A percentile compares a stretch with the other conserved stretches of the same genome.
phyloP scores from a whole-genome alignment of 2,329 filamentous ascomycete species.

The Trichoderma aggressivum region DNA sequence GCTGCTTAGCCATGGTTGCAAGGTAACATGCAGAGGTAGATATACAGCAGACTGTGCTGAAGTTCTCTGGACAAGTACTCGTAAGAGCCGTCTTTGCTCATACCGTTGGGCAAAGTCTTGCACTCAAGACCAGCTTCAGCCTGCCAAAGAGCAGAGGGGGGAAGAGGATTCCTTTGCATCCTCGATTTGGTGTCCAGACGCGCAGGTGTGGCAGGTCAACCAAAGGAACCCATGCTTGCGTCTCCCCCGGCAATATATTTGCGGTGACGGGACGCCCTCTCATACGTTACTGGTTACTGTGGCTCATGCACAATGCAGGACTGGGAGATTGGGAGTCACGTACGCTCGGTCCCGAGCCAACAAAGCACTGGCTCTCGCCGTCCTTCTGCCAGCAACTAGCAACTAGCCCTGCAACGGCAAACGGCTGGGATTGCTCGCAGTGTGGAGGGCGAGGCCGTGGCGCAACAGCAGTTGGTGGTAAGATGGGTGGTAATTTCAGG shows the following conservation, averaged over 20 bases:
- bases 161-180: not conserved
- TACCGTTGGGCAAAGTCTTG: not conserved
- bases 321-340: not conserved
- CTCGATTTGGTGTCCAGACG: not conserved
- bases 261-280: not conserved
- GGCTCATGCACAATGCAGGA: not conserved
- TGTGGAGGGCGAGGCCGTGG: not conserved
- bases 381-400: not conserved
- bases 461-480: slow-evolving; percentile 1
- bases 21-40: not conserved
- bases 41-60: not conserved
- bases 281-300: not conserved
- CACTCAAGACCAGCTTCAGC: not conserved
- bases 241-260: not conserved
- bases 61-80: not conserved
- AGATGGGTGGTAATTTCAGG: slow-evolving; percentile 14
- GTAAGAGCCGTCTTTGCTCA: not conserved
- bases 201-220: not conserved
- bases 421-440: not conserved
- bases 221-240: not conserved
- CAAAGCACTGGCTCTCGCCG: not conserved
- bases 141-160: not conserved
- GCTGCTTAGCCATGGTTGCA: not conserved
- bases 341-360: not conserved
- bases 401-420: not conserved